Evolutionary conservation across 192 early-diverging fungal genomes (phyloP).

Genomic region (Coemansia sp.): DNA sequence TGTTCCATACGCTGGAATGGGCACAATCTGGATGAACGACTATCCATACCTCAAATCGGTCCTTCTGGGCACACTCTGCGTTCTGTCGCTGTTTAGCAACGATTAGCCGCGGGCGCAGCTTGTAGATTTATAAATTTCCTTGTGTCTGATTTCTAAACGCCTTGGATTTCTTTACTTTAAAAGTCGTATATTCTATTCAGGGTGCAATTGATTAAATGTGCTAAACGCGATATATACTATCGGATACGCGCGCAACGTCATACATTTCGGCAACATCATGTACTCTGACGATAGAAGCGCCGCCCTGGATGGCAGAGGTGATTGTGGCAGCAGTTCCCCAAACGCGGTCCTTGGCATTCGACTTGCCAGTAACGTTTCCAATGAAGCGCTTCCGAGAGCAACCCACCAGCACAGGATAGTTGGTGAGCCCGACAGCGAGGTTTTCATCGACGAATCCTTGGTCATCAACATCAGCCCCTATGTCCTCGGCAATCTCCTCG

Average conservation of each 20-base stretch:
- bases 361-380: slow-evolving; percentile 68
- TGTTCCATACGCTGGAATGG: slow-evolving; percentile 92
- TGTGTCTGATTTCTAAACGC: not conserved
- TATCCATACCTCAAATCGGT: slow-evolving; percentile 90
- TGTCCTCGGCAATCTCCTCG: not conserved
- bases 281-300: slow-evolving; percentile 83
- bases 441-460: slow-evolving; percentile 52
- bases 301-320: slow-evolving; percentile 77
- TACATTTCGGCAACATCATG: slow-evolving; percentile 96
- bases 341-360: slow-evolving; percentile 69
- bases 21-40: slow-evolving; percentile 95
- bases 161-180: not conserved
- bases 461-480: slow-evolving; percentile 21
- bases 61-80: slow-evolving; percentile 74
- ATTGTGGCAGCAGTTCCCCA: slow-evolving; percentile 93
- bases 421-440: slow-evolving; percentile 49
- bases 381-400: slow-evolving; percentile 93
- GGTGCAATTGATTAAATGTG: not conserved
- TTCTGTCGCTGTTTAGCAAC: slow-evolving; percentile 70
- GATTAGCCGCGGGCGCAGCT: slow-evolving; percentile 46
- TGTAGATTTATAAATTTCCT: slow-evolving; percentile 5
- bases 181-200: too few relatives aligned
- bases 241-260: slow-evolving; percentile 85
- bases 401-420: slow-evolving; percentile 85
- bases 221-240: slow-evolving; percentile 60